Evolutionary conservation across 164 flowering plant genomes (phyloP).

Genomic region (Stephania yunnanensis): DNA sequence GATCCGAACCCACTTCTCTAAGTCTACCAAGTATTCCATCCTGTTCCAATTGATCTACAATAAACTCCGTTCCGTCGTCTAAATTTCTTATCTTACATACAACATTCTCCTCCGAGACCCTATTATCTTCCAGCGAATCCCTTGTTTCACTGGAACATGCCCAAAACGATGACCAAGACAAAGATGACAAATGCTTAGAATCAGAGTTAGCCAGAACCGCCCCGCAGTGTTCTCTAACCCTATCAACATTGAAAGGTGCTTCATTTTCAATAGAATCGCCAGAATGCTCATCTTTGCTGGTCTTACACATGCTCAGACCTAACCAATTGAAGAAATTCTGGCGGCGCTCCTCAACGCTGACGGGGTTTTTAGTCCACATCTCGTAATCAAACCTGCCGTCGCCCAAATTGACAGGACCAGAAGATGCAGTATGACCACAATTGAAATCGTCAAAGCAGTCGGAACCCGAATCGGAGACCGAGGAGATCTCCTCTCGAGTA

Average conservation of each 20-base stretch:
- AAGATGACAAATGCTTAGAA: slow-evolving; percentile 27
- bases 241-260: slow-evolving; percentile 14
- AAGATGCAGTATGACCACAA: slow-evolving; percentile 14
- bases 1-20: slow-evolving; percentile 36
- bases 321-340: slow-evolving; percentile 45
- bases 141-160: slow-evolving; percentile 17
- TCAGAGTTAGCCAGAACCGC: slow-evolving; percentile 39
- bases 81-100: slow-evolving; percentile 29
- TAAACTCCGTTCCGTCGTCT: slow-evolving; percentile 33
- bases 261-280: slow-evolving; percentile 21
- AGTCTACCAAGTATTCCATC: slow-evolving; percentile 28
- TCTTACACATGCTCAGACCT: slow-evolving; percentile 34
- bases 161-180: slow-evolving; percentile 30
- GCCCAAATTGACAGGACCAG: neutral
- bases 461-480: slow-evolving; percentile 45
- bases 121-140: slow-evolving; percentile 17
- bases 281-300: slow-evolving; percentile 18
- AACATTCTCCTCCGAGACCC: slow-evolving; percentile 19
- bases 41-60: slow-evolving; percentile 24
- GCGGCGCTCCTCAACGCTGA: slow-evolving; percentile 57
- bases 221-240: slow-evolving; percentile 36
- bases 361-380: slow-evolving; percentile 47
- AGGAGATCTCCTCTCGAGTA: slow-evolving; percentile 48
- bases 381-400: slow-evolving; percentile 29
- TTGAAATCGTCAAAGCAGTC: slow-evolving; percentile 33